Evolutionary conservation across 2,329 filamentous ascomycete genomes (phyloP).

Genomic region (Aschersonia sp.): DNA sequence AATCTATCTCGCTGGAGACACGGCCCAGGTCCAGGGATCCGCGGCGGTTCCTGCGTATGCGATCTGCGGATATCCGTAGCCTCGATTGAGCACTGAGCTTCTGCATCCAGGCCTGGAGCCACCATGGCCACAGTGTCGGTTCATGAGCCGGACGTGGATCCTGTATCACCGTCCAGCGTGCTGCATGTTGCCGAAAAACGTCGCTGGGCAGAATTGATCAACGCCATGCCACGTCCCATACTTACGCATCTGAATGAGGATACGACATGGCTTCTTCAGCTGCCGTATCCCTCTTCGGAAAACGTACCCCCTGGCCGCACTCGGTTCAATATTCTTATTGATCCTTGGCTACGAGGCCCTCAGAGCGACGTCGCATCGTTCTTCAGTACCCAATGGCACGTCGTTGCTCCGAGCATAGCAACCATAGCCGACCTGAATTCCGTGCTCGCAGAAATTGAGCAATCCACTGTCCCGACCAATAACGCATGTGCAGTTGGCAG

Average conservation of each 20-base stretch:
- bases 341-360: constrained; percentile 49
- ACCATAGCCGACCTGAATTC: constrained; percentile 40
- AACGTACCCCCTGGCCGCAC: constrained; percentile 26
- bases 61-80: neutral
- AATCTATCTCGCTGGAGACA: no score
- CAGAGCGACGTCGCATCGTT: constrained; percentile 49
- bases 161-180: neutral
- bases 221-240: constrained; percentile 18
- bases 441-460: constrained; percentile 33
- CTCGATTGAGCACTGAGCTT: no score
- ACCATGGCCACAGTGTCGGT: neutral
- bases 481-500: neutral
- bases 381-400: constrained; percentile 53
- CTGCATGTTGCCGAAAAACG: constrained; percentile 6
- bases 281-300: constrained; percentile 36
- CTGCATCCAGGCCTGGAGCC: neutral
- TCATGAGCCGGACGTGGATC: neutral
- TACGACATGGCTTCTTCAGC: constrained; percentile 51
- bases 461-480: neutral
- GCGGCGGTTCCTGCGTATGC: neutral
- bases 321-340: constrained; percentile 50
- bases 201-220: constrained; percentile 9
- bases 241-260: constrained; percentile 54
- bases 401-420: constrained; percentile 34
- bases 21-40: no score